These are phyloP conservation scores for Thelonectria discophora DNA, from an alignment of 2,329 filamentous ascomycete genomes.

Conservation along the genomic window DNA sequence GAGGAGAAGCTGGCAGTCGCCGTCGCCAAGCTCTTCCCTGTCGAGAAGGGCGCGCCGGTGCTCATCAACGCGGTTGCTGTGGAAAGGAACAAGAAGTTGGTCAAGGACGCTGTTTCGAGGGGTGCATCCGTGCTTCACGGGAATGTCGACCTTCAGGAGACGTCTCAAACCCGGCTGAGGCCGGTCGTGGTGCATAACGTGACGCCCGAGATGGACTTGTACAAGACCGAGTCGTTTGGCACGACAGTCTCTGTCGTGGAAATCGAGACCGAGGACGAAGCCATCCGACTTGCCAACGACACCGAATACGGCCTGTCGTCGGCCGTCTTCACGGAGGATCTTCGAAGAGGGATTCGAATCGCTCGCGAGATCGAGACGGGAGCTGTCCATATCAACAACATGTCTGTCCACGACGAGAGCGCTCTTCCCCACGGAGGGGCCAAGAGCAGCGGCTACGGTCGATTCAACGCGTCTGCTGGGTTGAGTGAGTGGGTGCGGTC, in stretches of 20 bases:
- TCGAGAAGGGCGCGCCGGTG: constrained; percentile 71
- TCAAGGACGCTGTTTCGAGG: constrained; percentile 73
- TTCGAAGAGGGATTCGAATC: constrained; percentile 67
- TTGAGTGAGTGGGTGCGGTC: constrained; percentile 69
- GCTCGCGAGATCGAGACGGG: constrained; percentile 72
- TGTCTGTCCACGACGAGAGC: constrained; percentile 72
- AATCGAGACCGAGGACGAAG: constrained; percentile 75
- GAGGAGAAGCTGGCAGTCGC: constrained; percentile 52
- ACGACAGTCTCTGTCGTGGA: constrained; percentile 75
- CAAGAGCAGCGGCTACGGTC: constrained; percentile 70
- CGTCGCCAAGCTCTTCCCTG: constrained; percentile 55
- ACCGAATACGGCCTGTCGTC: constrained; percentile 79
- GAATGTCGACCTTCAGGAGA: constrained; percentile 45
- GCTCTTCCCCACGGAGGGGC: constrained; percentile 71
- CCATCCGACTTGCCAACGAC: constrained; percentile 78
- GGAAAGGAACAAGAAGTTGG: constrained; percentile 70
- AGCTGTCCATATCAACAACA: constrained; percentile 72
- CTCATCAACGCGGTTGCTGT: constrained; percentile 74
- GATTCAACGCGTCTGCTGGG: constrained; percentile 64
- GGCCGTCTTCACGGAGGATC: constrained; percentile 76
- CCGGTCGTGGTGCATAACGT: constrained; percentile 75
- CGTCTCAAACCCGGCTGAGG: constrained; percentile 57
- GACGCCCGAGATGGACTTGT: constrained; percentile 73
- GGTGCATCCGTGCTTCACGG: constrained; percentile 65
- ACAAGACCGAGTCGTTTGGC: constrained; percentile 79